Evolutionary conservation across 805 yeast species (phyloP).

Genomic region (Millerozyma acaciae): DNA sequence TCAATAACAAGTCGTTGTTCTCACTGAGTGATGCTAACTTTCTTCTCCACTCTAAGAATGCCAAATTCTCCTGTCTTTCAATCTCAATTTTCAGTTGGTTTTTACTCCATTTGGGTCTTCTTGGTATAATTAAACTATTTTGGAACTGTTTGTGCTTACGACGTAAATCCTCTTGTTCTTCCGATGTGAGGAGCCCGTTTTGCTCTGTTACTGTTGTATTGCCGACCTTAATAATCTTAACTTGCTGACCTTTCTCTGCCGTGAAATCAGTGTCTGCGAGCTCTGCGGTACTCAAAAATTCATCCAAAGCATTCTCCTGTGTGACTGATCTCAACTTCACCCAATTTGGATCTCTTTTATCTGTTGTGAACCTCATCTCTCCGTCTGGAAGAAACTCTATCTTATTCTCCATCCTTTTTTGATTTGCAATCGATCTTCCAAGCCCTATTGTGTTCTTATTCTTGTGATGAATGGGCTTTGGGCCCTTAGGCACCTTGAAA

Average conservation of each 20-base stretch:
- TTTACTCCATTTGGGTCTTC: conserved; percentile 85
- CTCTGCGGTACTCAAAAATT: conserved; percentile 91
- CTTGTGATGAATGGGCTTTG: conserved; percentile 81
- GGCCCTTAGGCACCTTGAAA: conserved; percentile 89
- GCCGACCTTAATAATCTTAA: conserved; percentile 78
- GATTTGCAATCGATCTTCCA: conserved; percentile 79
- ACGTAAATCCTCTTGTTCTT: conserved; percentile 59
- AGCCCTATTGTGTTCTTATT: conserved; percentile 81
- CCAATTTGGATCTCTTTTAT: conserved; percentile 81
- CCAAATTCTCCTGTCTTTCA: conserved; percentile 82
- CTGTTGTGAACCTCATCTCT: conserved; percentile 84
- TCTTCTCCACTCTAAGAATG: conserved; percentile 94
- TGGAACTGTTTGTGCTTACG: conserved; percentile 65
- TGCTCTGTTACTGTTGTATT: conserved; percentile 37
- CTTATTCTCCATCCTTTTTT: conserved; percentile 63
- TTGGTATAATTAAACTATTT: conserved; percentile 75
- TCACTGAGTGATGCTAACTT: conserved; percentile 82
- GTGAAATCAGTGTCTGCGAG: conserved; percentile 94
- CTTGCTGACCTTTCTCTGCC: conserved; percentile 80
- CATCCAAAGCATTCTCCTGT: conserved; percentile 91
- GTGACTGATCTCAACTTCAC: conserved; percentile 90
- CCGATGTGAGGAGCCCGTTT: conserved; percentile 53
- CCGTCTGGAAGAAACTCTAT: conserved; percentile 78
- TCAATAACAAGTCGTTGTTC: conserved; percentile 75
- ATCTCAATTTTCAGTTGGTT: conserved; percentile 69